Percentiles rank a stretch among this genome's conserved stretches.
Evolutionary conservation across 2,329 filamentous ascomycete species (phyloP).

Genomic region (Metarhizium robertsii): DNA sequence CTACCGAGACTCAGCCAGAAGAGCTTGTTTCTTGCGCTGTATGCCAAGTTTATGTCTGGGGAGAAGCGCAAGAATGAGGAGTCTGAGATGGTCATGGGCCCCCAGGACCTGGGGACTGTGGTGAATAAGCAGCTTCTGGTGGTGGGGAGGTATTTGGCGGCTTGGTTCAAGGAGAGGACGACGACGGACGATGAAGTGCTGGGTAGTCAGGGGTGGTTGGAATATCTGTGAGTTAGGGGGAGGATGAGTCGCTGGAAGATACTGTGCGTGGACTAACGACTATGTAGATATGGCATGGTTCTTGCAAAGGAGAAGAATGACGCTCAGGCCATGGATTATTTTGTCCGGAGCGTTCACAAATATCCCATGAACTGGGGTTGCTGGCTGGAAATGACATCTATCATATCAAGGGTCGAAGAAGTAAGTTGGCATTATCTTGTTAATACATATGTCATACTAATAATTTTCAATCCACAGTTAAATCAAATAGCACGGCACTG

Average conservation of each 20-base stretch:
- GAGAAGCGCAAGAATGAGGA: slow-evolving; percentile 97
- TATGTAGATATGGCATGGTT: slow-evolving; percentile 70
- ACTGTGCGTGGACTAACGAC: not conserved
- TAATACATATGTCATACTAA: not conserved
- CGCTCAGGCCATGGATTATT: slow-evolving; percentile 70
- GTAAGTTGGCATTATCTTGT: slow-evolving; percentile 34
- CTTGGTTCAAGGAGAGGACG: slow-evolving; percentile 65
- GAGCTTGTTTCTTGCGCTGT: slow-evolving; percentile 83
- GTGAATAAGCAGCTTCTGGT: slow-evolving; percentile 75
- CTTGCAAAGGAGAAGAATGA: slow-evolving; percentile 88
- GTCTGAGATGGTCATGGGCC: slow-evolving; percentile 92
- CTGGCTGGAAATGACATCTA: slow-evolving; percentile 82
- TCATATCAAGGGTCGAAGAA: slow-evolving; percentile 74
- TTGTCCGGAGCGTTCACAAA: slow-evolving; percentile 79
- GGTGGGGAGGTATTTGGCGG: slow-evolving; percentile 66
- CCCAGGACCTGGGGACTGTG: slow-evolving; percentile 76
- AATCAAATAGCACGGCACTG: slow-evolving; percentile 62
- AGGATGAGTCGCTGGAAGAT: not conserved
- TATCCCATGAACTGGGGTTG: slow-evolving; percentile 97
- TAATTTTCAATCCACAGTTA: slow-evolving; percentile 39
- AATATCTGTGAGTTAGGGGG: slow-evolving; percentile 52
- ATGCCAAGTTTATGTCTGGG: slow-evolving; percentile 85
- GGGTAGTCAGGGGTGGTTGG: slow-evolving; percentile 82
- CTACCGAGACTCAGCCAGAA: slow-evolving; percentile 70
- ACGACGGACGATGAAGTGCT: slow-evolving; percentile 46